These are phyloP conservation scores for Besnoitia besnoiti DNA, from an alignment of 169 alveolate genomes.

Conservation along the genomic window DNA sequence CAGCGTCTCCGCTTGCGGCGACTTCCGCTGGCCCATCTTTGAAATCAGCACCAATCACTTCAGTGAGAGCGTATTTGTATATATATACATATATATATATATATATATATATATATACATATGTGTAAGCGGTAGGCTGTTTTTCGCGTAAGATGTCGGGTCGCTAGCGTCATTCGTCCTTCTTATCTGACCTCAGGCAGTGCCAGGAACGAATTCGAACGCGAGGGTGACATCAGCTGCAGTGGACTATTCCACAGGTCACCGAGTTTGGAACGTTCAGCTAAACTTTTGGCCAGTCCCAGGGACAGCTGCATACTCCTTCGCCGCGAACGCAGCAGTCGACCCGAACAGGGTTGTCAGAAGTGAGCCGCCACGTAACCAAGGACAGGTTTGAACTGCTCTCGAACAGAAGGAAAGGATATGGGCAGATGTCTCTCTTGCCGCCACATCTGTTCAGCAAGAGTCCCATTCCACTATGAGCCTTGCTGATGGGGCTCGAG, in stretches of 20 bases:
- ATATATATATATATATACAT: too few relatives aligned
- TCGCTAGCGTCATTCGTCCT: too few relatives aligned
- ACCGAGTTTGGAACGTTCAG: background rate
- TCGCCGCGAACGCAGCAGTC: background rate
- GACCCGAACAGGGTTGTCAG: background rate
- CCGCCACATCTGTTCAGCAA: too few relatives aligned
- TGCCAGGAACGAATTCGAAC: background rate
- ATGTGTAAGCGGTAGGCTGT: background rate
- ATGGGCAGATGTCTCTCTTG: background rate
- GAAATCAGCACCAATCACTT: too few relatives aligned
- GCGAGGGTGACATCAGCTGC: background rate
- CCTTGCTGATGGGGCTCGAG: too few relatives aligned
- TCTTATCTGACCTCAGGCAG: background rate
- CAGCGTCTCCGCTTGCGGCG: too few relatives aligned
- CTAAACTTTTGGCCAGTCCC: background rate
- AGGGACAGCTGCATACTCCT: background rate
- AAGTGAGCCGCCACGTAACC: background rate
- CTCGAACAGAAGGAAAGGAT: background rate
- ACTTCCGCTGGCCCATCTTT: too few relatives aligned
- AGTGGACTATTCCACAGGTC: slow-evolving; percentile 2
- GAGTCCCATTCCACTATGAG: too few relatives aligned
- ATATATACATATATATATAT: too few relatives aligned
- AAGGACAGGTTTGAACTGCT: background rate
- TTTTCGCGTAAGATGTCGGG: background rate
- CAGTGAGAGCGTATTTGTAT: background rate